Conservation (phyloP, 2,329 filamentous ascomycete species). For the Penicillium sp. region DNA sequence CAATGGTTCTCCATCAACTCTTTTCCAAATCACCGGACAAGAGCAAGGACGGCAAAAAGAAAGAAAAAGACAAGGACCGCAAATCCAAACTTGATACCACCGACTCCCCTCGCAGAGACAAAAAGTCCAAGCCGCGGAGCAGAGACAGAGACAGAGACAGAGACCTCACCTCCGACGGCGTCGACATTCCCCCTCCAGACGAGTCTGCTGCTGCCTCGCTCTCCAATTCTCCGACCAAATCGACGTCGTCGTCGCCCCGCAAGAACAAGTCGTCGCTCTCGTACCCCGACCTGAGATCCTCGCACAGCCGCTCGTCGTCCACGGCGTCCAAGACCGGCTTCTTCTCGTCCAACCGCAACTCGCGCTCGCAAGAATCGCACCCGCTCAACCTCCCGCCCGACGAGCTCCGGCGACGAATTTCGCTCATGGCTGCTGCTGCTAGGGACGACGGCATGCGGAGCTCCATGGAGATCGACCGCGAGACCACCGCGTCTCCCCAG, state of each 20-base stretch:
- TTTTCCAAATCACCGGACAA: conserved; percentile 33
- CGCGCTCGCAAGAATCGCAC: conserved; percentile 65
- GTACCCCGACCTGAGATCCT: conserved; percentile 11
- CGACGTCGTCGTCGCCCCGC: conserved; percentile 13
- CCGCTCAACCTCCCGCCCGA: conserved; percentile 88
- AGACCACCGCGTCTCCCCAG: conserved; percentile 55
- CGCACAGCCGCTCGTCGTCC: conserved; percentile 30
- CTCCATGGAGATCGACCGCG: conserved; percentile 75
- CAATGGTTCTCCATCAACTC: conserved; percentile 36
- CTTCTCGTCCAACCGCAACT: conserved; percentile 36
- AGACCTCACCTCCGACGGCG: conserved; percentile 2
- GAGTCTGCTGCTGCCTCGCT: conserved; percentile 8
- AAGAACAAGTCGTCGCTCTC: conserved; percentile 19
- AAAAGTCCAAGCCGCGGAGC: background rate
- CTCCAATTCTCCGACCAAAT: conserved; percentile 20
- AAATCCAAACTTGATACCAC: conserved; percentile 13
- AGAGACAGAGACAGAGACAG: too few species aligned
- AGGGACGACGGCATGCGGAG: conserved; percentile 45
- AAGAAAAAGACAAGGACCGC: conserved; percentile 15
- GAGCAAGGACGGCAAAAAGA: conserved; percentile 19
- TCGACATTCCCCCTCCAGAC: conserved; percentile 9
- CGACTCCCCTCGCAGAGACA: background rate
- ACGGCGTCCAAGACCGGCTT: conserved; percentile 25
- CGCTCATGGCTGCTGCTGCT: conserved; percentile 49
- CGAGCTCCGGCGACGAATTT: conserved; percentile 69